Evolutionary conservation across 768 basidiomycete species (phyloP).

Genomic region (Mrakia hoshinonis): DNA sequence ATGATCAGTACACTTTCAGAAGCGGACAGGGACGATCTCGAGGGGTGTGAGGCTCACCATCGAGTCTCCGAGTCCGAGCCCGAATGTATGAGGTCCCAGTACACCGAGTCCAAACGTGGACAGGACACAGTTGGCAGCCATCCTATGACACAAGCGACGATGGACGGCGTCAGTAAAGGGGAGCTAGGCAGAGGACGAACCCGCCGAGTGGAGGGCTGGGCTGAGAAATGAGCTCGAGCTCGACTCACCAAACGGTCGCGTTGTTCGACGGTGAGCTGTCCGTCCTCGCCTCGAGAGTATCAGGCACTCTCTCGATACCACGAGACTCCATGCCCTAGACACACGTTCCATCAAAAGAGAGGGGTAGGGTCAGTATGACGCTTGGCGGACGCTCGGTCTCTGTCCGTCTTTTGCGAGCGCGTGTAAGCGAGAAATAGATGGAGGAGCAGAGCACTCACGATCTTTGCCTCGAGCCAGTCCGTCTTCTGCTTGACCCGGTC

Average conservation of each 20-base stretch:
- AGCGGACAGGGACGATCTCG: neutral
- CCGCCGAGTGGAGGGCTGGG: neutral
- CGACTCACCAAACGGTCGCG: slow-evolving; percentile 9
- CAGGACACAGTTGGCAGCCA: slow-evolving; percentile 27
- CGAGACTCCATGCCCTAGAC: slow-evolving; percentile 19
- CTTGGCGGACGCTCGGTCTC: neutral
- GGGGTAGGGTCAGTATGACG: neutral
- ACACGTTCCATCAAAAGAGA: neutral
- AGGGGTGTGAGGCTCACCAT: neutral
- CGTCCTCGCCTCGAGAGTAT: slow-evolving; percentile 11
- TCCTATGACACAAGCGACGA: slow-evolving; percentile 7
- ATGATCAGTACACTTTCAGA: neutral
- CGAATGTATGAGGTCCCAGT: slow-evolving; percentile 19
- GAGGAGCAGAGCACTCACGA: slow-evolving; percentile 8
- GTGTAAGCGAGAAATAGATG: neutral
- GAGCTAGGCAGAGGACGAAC: neutral
- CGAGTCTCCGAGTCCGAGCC: slow-evolving; percentile 23
- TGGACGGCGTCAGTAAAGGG: neutral
- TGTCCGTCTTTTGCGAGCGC: neutral
- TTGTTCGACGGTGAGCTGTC: slow-evolving; percentile 2
- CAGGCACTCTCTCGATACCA: slow-evolving; percentile 24
- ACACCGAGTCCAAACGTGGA: slow-evolving; percentile 28
- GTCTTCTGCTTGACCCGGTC: slow-evolving; percentile 10
- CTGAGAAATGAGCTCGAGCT: neutral
- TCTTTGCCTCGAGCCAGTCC: slow-evolving; percentile 20